A percentile compares a stretch with the other conserved stretches of the same genome.
These are phyloP conservation scores for Rutstroemia sp. DNA, from an alignment of 2,329 filamentous ascomycete species.

Conservation along the genomic window DNA sequence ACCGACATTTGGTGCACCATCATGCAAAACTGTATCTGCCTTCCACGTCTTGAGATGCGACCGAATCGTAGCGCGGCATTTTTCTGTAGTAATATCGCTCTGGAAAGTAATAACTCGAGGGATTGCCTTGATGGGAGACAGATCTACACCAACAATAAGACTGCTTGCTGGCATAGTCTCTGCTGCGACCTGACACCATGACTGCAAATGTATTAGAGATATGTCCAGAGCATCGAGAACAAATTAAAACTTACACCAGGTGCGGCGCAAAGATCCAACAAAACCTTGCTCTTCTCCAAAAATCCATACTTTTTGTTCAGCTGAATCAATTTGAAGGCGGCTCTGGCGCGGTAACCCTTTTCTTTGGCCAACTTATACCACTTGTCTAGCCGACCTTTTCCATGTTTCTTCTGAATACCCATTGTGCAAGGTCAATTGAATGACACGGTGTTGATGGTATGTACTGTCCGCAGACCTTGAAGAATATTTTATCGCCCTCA, in stretches of 20 bases:
- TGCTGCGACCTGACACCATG: conserved; percentile 93
- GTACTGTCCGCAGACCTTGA: no score
- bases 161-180: conserved; percentile 89
- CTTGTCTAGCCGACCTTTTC: conserved; percentile 96
- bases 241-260: conserved; percentile 62
- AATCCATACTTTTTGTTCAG: conserved; percentile 99
- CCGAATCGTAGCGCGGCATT: conserved; percentile 84
- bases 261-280: conserved; percentile 95
- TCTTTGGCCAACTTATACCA: conserved; percentile 99
- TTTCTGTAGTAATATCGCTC: conserved; percentile 95
- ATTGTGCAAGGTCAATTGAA: conserved; percentile 40
- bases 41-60: conserved; percentile 94
- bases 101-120: conserved; percentile 92
- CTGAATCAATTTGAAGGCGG: conserved; percentile 96
- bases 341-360: conserved; percentile 91
- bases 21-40: conserved; percentile 89
- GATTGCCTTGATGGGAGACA: conserved; percentile 92
- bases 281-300: conserved; percentile 90
- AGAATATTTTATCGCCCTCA: no score
- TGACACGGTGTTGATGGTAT: not conserved
- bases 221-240: not conserved
- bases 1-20: conserved; percentile 96
- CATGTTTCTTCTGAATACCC: conserved; percentile 98
- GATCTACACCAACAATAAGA: conserved; percentile 89
- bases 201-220: conserved; percentile 40